Conservation (phyloP, 2,329 filamentous ascomycete genomes). For the Paramyrothecium roridum region DNA sequence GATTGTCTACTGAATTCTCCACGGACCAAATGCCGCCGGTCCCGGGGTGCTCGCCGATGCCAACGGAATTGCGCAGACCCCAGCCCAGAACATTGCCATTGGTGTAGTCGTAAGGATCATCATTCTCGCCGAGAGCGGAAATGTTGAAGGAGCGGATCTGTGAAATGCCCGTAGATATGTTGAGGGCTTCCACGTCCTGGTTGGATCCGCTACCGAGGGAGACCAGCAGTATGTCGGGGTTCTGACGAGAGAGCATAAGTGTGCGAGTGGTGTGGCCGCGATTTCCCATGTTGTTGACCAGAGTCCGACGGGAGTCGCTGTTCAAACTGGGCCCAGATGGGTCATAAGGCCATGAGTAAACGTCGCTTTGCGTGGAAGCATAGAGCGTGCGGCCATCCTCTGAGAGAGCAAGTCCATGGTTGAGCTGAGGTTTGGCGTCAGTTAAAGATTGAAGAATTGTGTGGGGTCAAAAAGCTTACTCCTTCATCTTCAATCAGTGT, state of each 20-base stretch:
- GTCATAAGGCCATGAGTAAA: constrained; percentile 65
- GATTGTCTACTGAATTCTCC: constrained; percentile 68
- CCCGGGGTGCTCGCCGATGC: constrained; percentile 59
- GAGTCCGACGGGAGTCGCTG: constrained; percentile 35
- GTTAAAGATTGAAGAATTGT: neutral
- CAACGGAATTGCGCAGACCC: constrained; percentile 72
- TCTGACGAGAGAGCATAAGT: constrained; percentile 55
- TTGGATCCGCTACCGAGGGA: constrained; percentile 64
- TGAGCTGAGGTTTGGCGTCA: constrained; percentile 35
- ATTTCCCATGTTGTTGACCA: constrained; percentile 62
- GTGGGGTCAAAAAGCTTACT: constrained; percentile 21
- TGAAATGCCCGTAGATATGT: constrained; percentile 55
- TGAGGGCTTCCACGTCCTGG: constrained; percentile 52
- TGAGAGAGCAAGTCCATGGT: constrained; percentile 54
- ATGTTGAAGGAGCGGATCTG: constrained; percentile 61
- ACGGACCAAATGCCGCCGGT: constrained; percentile 56
- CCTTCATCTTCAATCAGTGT: constrained; percentile 30
- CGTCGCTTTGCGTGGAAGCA: constrained; percentile 54
- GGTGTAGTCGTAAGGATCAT: constrained; percentile 39
- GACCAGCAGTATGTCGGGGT: constrained; percentile 58
- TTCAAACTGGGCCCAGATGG: constrained; percentile 42
- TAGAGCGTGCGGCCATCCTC: constrained; percentile 51
- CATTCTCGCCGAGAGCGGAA: constrained; percentile 19
- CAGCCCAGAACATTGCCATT: constrained; percentile 54
- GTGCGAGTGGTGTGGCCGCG: constrained; percentile 65